phyloP scores from a whole-genome alignment of 495 filamentous ascomycete genomes.

The Penicillium paxilli region DNA sequence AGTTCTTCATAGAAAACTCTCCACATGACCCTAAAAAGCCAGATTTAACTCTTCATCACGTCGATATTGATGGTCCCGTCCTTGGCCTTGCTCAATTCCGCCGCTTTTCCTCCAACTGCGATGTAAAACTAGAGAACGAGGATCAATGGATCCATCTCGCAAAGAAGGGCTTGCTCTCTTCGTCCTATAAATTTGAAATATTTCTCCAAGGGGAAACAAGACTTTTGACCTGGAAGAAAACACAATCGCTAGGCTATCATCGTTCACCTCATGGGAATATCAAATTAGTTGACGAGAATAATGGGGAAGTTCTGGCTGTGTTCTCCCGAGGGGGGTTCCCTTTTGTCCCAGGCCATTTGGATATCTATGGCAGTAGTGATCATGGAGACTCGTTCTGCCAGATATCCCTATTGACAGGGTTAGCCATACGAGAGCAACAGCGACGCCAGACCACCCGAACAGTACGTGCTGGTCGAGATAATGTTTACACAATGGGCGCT shows the following conservation, averaged over 20 bases:
- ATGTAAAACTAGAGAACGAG: conserved; percentile 3
- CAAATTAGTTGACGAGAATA: conserved; percentile 12
- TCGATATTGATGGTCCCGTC: neutral
- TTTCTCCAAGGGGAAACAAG: neutral
- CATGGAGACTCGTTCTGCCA: conserved; percentile 11
- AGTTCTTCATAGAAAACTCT: conserved; percentile 15
- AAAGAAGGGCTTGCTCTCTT: conserved; percentile 9
- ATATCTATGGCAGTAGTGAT: conserved; percentile 12
- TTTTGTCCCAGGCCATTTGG: conserved; percentile 8
- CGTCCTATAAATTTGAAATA: conserved; percentile 6
- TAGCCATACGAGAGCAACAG: conserved; percentile 12
- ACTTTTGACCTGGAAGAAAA: conserved; percentile 11
- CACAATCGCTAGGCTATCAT: conserved; percentile 11
- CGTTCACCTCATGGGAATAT: conserved; percentile 6
- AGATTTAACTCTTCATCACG: conserved; percentile 7
- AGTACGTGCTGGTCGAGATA: conserved; percentile 4
- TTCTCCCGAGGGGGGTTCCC: conserved; percentile 11
- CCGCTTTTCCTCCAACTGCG: conserved; percentile 10
- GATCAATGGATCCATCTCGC: neutral
- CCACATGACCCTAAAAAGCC: neutral
- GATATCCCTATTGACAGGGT: conserved; percentile 9
- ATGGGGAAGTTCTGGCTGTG: conserved; percentile 7
- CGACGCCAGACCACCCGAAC: conserved; percentile 6
- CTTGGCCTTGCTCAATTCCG: conserved; percentile 10
- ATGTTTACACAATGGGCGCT: conserved; percentile 3